Base-by-base conservation (phyloP, 2,329 filamentous ascomycete species). In the Trichoderma citrinoviride region DNA sequence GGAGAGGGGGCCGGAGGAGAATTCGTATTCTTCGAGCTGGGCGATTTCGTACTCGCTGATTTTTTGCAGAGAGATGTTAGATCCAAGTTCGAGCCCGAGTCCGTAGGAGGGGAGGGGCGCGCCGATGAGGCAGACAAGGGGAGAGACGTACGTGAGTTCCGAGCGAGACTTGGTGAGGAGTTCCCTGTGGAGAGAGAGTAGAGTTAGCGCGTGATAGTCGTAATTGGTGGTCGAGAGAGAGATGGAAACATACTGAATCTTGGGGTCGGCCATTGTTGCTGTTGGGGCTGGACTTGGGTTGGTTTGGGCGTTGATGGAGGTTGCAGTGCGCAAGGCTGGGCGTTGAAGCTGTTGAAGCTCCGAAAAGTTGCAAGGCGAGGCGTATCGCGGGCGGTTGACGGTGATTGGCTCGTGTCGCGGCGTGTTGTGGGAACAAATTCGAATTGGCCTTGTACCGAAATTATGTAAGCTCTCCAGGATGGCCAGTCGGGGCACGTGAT, bases 11-110 rank as follows among this genome's bases (percentile, higher is more conserved):
- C 81, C 80, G 50, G 79, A 77, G 65, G 80, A 79, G 72, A 85
- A 85, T 73, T 86, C 84, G 73, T 86, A 82, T 75, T 86, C 82
- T 70, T 82, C 77, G 65, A 87, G 81, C 74, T 93, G 88, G 61
- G 90, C 88, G 71, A 97, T 90, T 79, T 97, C 93, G 80, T 94
- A 97, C 81, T 97, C 93, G 68, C 92, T 96, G 60, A 61, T 44
- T 49, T n/a, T n/a, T n/a, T n/a, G n/a, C n/a, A n/a, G 43, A 14
- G 1, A 37, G 63, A 69, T 70, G 52, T 55, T 47, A 56, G 52
- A 56, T 49, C n/a, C n/a, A n/a, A n/a, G n/a, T n/a, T n/a, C n/a
- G n/a, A n/a, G n/a, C n/a, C n/a, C n/a, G n/a, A n/a, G n/a, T n/a
- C n/a, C n/a, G n/a, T n/a, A n/a, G n/a, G n/a, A n/a, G n/a, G 19